Evolutionary conservation across 2,329 filamentous ascomycete species (phyloP).

Genomic region (Botrytis cinerea): DNA sequence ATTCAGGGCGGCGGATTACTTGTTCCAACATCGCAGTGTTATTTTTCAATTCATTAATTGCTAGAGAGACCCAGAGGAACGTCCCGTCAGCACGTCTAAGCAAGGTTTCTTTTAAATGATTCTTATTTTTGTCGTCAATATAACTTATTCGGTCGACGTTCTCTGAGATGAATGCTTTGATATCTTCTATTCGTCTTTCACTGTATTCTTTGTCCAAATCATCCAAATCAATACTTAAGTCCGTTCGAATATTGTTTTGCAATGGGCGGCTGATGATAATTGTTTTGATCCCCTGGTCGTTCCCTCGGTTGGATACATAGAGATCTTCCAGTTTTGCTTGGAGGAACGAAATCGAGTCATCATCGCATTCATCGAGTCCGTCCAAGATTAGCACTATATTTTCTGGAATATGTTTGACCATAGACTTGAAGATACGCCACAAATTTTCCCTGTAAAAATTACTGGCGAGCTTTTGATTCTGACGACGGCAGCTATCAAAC

Average conservation of each 20-base stretch:
- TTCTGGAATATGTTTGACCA: not conserved
- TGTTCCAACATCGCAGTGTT: not conserved
- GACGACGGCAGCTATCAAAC: not conserved
- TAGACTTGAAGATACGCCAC: not conserved
- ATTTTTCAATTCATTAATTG: not conserved
- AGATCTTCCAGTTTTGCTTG: no score
- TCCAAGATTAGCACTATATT: not conserved
- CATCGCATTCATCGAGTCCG: not conserved
- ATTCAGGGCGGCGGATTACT: not conserved
- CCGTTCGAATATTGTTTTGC: accelerated
- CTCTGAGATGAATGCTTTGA: not conserved
- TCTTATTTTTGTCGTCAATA: not conserved
- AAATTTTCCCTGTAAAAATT: not conserved
- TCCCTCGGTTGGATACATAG: accelerated
- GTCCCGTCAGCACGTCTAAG: not conserved
- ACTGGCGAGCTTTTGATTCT: not conserved
- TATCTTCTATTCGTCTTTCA: not conserved
- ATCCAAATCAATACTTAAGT: not conserved
- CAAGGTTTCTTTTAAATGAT: not conserved
- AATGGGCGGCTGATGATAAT: not conserved
- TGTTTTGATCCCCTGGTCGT: no score
- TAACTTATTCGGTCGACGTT: not conserved
- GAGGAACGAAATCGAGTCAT: no score
- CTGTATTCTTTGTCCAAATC: not conserved
- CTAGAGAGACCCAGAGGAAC: not conserved